Percentiles rank a stretch among this genome's conserved stretches.
Evolutionary conservation across 2,329 filamentous ascomycete genomes (phyloP).

Genomic region (Ophiostoma triangulosporum): DNA sequence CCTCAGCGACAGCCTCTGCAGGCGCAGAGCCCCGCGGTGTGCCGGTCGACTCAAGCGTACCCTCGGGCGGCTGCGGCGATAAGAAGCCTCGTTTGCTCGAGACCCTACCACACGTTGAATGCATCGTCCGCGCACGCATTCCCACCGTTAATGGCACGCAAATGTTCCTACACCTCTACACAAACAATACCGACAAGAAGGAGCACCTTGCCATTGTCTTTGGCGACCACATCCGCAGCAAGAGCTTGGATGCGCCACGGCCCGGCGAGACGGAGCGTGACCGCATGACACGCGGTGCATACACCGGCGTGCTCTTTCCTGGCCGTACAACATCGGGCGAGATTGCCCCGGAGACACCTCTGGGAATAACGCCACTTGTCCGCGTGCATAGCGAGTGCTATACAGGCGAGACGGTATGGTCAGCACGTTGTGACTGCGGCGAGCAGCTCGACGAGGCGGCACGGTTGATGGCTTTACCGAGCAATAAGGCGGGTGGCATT

Average conservation of each 20-base stretch:
- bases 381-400: conserved; percentile 98
- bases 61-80: conserved; percentile 44
- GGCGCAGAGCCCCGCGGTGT: conserved; percentile 33
- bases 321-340: conserved; percentile 66
- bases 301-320: conserved; percentile 75
- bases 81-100: conserved; percentile 61
- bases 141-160: conserved; percentile 84
- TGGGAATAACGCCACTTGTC: conserved; percentile 49
- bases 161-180: conserved; percentile 94
- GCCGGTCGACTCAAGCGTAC: conserved; percentile 45
- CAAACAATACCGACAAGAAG: conserved; percentile 85
- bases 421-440: conserved; percentile 90
- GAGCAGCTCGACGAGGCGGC: conserved; percentile 96
- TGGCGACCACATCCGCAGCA: conserved; percentile 66
- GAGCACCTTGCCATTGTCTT: conserved; percentile 97
- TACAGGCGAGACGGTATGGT: conserved; percentile 97
- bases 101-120: conserved; percentile 72
- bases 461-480: conserved; percentile 70
- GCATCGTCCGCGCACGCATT: conserved; percentile 86
- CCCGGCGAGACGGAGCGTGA: conserved; percentile 76
- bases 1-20: not conserved
- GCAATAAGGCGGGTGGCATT: conserved; percentile 57
- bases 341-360: conserved; percentile 2
- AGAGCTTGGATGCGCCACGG: conserved; percentile 54
- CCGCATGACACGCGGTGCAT: conserved; percentile 88